Percentiles rank a stretch among this genome's conserved stretches.
phyloP scores from a whole-genome alignment of 78 protist species.

The Bodo saltans region DNA sequence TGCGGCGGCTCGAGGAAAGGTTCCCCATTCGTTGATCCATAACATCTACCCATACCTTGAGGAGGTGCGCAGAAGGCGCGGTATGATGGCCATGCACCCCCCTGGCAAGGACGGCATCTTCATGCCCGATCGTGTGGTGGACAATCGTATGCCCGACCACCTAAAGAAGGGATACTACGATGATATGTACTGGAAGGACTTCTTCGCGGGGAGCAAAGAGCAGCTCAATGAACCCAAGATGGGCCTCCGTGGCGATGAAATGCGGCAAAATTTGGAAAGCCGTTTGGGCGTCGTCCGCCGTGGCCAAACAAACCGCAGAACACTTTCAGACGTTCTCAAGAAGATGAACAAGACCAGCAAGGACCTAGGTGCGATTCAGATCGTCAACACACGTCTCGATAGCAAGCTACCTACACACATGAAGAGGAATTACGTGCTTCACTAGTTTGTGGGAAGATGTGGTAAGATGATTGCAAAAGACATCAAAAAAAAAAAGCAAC shows the following conservation, averaged over 20 bases:
- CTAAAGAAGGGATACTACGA: not conserved
- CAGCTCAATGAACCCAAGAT: not conserved
- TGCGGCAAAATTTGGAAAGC: too few species aligned
- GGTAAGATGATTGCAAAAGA: not conserved
- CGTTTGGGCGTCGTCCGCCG: too few species aligned
- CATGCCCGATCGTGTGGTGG: conserved; percentile 15
- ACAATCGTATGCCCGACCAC: conserved; percentile 20
- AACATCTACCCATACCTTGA: conserved; percentile 20
- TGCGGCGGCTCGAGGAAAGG: conserved; percentile 1
- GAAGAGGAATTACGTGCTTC: not conserved
- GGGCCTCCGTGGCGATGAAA: not conserved
- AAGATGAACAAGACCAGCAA: not conserved
- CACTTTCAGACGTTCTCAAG: not conserved
- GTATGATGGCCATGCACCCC: conserved; percentile 18
- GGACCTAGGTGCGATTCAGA: not conserved
- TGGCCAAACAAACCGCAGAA: not conserved
- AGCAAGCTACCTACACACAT: not conserved
- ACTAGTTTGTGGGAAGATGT: not conserved
- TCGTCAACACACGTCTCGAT: not conserved
- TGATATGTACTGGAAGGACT: not conserved
- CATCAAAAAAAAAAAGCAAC: conserved; percentile 8
- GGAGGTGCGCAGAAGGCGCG: not conserved
- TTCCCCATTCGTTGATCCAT: not conserved
- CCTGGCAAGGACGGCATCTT: not conserved
- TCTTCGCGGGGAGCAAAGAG: not conserved